These are phyloP conservation scores for Carnegiea gigantea DNA, from an alignment of 179 eudicot genomes.

Conservation along the genomic window DNA sequence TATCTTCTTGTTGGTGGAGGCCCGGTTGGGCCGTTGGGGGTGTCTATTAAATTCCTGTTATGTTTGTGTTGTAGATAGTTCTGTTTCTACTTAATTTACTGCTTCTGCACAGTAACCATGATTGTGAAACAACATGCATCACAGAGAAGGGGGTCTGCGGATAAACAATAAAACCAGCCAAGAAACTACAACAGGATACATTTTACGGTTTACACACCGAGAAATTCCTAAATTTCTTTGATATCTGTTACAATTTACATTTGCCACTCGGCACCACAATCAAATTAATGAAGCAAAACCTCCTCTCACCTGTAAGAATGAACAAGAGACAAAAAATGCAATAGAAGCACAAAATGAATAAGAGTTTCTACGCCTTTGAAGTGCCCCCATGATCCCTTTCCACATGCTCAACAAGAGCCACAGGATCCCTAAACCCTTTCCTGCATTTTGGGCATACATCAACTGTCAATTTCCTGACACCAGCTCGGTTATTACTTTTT, in stretches of 20 bases:
- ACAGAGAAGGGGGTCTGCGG: too few relatives aligned
- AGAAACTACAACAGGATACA: not conserved
- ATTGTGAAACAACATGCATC: too few relatives aligned
- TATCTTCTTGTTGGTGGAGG: too few relatives aligned
- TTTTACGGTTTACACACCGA: not conserved
- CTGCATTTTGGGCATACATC: slow-evolving; percentile 95
- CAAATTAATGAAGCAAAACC: not conserved
- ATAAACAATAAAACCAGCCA: not conserved
- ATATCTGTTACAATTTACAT: slow-evolving; percentile 2
- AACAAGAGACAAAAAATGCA: not conserved
- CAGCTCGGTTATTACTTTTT: slow-evolving; percentile 27
- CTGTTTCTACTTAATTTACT: too few relatives aligned
- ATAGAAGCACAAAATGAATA: not conserved
- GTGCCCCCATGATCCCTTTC: slow-evolving; percentile 88
- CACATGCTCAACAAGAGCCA: slow-evolving; percentile 80
- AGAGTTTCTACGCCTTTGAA: slow-evolving; percentile 52
- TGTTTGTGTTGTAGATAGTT: too few relatives aligned
- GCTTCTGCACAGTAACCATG: too few relatives aligned
- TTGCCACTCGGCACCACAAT: not conserved
- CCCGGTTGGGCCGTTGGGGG: too few relatives aligned
- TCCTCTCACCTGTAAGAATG: not conserved
- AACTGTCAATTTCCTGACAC: slow-evolving; percentile 55
- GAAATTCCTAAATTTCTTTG: not conserved
- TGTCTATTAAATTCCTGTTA: too few relatives aligned
- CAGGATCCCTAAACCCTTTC: slow-evolving; percentile 85